A percentile compares a stretch with the other conserved stretches of the same genome.
phyloP scores from a whole-genome alignment of 805 yeast species.

The Myxozyma nipponensis region DNA sequence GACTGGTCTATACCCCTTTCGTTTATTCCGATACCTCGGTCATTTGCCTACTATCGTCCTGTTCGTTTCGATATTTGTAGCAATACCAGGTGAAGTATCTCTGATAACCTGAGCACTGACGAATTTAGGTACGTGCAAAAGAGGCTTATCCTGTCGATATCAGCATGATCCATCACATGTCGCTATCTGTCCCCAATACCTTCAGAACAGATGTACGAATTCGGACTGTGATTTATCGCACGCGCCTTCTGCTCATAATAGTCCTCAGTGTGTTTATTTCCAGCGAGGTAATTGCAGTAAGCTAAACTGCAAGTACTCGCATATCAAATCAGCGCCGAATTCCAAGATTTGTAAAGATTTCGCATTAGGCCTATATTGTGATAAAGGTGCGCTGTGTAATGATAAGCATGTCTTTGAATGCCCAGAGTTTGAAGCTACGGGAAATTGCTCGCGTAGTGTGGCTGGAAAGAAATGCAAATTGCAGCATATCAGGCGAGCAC shows the following conservation, averaged over 20 bases:
- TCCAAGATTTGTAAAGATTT: constrained; percentile 61
- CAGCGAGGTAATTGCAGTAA: constrained; percentile 49
- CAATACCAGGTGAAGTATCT: too few relatives aligned
- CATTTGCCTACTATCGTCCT: neutral
- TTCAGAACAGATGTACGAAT: constrained; percentile 48
- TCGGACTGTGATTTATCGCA: constrained; percentile 55
- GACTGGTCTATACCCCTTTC: constrained; percentile 29
- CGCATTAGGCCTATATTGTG: constrained; percentile 66
- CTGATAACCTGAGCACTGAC: too few relatives aligned
- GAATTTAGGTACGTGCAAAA: constrained; percentile 51
- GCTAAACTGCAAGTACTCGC: constrained; percentile 49
- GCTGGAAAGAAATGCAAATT: constrained; percentile 47
- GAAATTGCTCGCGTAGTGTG: constrained; percentile 51
- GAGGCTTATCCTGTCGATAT: constrained; percentile 51
- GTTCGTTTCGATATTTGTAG: too few relatives aligned
- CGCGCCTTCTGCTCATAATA: constrained; percentile 53
- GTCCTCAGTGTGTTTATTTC: constrained; percentile 55
- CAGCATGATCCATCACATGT: constrained; percentile 50
- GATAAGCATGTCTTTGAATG: constrained; percentile 59
- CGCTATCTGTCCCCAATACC: constrained; percentile 51
- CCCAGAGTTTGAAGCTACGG: constrained; percentile 66
- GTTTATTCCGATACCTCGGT: neutral
- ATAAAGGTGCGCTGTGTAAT: constrained; percentile 54
- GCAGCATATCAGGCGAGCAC: constrained; percentile 43
- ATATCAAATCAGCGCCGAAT: constrained; percentile 43